Conservation (phyloP, 1,139 yeast genomes). For the Hyphopichia khmerensis region DNA sequence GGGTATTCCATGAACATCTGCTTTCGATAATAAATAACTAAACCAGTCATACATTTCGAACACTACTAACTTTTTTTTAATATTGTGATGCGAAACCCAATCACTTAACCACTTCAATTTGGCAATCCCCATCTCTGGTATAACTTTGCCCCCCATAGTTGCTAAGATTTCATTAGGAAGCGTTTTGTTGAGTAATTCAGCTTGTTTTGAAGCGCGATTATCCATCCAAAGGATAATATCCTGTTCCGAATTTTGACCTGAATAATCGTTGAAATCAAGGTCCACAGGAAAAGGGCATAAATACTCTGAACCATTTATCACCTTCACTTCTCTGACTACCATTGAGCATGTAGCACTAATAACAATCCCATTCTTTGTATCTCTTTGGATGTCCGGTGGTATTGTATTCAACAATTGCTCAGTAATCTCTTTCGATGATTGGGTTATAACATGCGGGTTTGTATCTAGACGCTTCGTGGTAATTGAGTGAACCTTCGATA, state of each 20-base stretch:
- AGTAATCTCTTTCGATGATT: slow-evolving; percentile 41
- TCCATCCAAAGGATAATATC: slow-evolving; percentile 65
- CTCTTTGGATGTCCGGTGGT: not conserved
- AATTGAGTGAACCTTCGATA: not conserved
- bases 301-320: slow-evolving; percentile 10
- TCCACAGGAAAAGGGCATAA: slow-evolving; percentile 29
- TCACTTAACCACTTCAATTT: slow-evolving; percentile 43
- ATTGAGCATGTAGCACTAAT: slow-evolving; percentile 57
- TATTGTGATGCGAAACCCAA: not conserved
- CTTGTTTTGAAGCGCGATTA: slow-evolving; percentile 35
- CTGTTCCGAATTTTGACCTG: slow-evolving; percentile 13
- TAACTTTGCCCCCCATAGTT: slow-evolving; percentile 44
- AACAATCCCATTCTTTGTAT: slow-evolving; percentile 4
- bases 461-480: slow-evolving; percentile 9
- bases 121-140: slow-evolving; percentile 60
- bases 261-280: slow-evolving; percentile 7
- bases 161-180: slow-evolving; percentile 14
- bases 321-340: slow-evolving; percentile 33
- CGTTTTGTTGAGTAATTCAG: slow-evolving; percentile 25
- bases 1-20: slow-evolving; percentile 15
- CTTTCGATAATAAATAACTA: slow-evolving; percentile 33
- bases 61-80: slow-evolving; percentile 27
- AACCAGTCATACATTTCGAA: slow-evolving; percentile 57
- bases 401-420: slow-evolving; percentile 9
- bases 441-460: slow-evolving; percentile 30